Base-by-base conservation (phyloP, 169 alveolate species). In the Theileria orientalis region DNA sequence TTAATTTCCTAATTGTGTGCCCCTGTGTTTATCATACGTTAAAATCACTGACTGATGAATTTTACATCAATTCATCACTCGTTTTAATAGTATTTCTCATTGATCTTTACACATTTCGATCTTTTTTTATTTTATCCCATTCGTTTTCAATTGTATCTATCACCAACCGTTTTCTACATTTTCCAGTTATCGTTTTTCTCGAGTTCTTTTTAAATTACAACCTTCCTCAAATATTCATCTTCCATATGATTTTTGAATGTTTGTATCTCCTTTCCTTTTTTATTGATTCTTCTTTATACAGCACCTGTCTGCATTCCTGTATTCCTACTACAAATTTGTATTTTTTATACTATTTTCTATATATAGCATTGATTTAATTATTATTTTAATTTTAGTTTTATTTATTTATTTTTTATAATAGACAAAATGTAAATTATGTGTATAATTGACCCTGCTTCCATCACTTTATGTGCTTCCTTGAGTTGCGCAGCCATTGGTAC, bases 401-500 rank as follows among this genome's bases (percentile, higher is more conserved):
- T 27, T 7, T 63, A 25, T 63, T 68, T 2, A 51, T 9, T 9
- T 19, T 60, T 29, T 60, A 25, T 29, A 60, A 51, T 6, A 21
- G 3, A 6, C 30, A 60, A 6, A 41, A 60, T 7, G 9, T 11
- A 25, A 62, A 23, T 40, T 40, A 79, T 79, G 87, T 79, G 75
- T 69, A 23, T 71, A 13, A 64, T 79, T 23, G 87, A 79, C 60
- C 87, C 87, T 47, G 62, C 40, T 29, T 41, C 83, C 6, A 61
- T 64, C 21, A 66, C 62, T 19, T 63, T 61, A 42, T 79, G 87
- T 49, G 87, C 83, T 35, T 35, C 69, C 25, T 66, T 74, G 25
- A 52, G 87, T 47, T 79, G 87, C 67, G 87, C 69, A 60, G 44
- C 69, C 9, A 51, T 61, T 23, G 62, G 77, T 32, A 57, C 78